Conservation (phyloP, 2,329 filamentous ascomycete species). For the Chlorencoelia australis region DNA sequence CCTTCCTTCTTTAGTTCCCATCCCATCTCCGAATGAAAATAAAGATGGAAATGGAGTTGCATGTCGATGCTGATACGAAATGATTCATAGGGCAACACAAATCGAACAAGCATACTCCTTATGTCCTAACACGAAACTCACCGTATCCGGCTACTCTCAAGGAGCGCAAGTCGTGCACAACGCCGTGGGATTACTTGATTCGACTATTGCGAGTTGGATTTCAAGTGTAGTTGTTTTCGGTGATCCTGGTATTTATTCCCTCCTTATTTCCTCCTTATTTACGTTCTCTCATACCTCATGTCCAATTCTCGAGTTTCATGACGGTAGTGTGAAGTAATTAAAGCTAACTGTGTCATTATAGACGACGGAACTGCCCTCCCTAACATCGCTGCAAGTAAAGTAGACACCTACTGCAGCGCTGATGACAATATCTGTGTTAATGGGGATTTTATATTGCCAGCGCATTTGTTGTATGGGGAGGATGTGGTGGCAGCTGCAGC, state of each 20-base stretch:
- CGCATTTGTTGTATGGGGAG: constrained; percentile 32
- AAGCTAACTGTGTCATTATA: too few relatives aligned
- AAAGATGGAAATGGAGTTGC: too few relatives aligned
- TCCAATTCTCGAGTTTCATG: too few relatives aligned
- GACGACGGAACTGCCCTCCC: constrained; percentile 16
- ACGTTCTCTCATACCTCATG: too few relatives aligned
- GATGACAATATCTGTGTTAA: constrained; percentile 43
- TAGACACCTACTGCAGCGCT: constrained; percentile 36
- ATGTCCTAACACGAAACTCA: constrained; percentile 31
- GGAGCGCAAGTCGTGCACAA: constrained; percentile 37
- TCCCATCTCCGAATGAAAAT: too few relatives aligned
- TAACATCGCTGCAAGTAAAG: constrained; percentile 19
- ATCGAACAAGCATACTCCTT: constrained; percentile 26
- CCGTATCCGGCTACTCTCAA: constrained; percentile 33
- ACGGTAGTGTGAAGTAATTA: too few relatives aligned
- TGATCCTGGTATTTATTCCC: constrained; percentile 31
- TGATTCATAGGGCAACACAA: constrained; percentile 21
- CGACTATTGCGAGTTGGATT: constrained; percentile 24
- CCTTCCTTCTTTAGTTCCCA: too few relatives aligned
- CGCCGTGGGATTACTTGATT: constrained; percentile 27
- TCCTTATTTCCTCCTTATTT: background rate
- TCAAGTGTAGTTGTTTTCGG: constrained; percentile 34
- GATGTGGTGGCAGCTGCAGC: constrained; percentile 29
- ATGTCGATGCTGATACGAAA: too few relatives aligned
- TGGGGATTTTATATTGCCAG: constrained; percentile 31